These are phyloP conservation scores for Aspergillus texensis DNA, from an alignment of 2,329 filamentous ascomycete genomes.

Conservation along the genomic window DNA sequence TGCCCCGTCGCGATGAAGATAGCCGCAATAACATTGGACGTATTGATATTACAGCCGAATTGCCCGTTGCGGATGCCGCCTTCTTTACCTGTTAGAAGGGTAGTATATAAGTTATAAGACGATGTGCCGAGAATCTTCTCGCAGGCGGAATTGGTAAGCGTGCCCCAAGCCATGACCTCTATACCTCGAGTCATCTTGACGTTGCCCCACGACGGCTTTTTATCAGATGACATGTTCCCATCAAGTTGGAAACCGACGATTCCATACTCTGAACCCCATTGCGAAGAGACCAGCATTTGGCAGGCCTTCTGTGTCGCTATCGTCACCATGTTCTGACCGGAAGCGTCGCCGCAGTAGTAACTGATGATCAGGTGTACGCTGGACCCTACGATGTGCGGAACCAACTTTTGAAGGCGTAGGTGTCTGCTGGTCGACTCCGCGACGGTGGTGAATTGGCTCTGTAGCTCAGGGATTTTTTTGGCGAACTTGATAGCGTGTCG, in stretches of 20 bases:
- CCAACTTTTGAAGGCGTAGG: background rate
- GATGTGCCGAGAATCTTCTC: conserved; percentile 17
- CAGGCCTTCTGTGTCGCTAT: conserved; percentile 31
- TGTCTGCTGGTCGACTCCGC: conserved; percentile 10
- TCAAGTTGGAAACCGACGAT: conserved; percentile 19
- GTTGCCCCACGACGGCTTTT: conserved; percentile 30
- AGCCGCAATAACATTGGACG: conserved; percentile 24
- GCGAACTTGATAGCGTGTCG: conserved; percentile 23
- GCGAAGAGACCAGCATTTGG: conserved; percentile 5
- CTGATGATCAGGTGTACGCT: conserved; percentile 26
- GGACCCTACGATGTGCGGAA: conserved; percentile 22
- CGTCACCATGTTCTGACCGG: conserved; percentile 36
- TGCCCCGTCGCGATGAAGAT: conserved; percentile 30
- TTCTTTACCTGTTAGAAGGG: conserved; percentile 15
- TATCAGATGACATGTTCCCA: conserved; percentile 29
- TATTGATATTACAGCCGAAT: conserved; percentile 22
- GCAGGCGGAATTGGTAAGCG: conserved; percentile 21
- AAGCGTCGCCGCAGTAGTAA: conserved; percentile 31
- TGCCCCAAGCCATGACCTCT: conserved; percentile 30
- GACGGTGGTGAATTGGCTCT: background rate
- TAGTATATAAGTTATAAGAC: conserved; percentile 15
- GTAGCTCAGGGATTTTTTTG: background rate
- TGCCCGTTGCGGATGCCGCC: conserved; percentile 21
- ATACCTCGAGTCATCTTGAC: conserved; percentile 25
- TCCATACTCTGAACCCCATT: too few relatives aligned